Conservation (phyloP, 2,329 filamentous ascomycete species). For the Xylariaceae sp. region DNA sequence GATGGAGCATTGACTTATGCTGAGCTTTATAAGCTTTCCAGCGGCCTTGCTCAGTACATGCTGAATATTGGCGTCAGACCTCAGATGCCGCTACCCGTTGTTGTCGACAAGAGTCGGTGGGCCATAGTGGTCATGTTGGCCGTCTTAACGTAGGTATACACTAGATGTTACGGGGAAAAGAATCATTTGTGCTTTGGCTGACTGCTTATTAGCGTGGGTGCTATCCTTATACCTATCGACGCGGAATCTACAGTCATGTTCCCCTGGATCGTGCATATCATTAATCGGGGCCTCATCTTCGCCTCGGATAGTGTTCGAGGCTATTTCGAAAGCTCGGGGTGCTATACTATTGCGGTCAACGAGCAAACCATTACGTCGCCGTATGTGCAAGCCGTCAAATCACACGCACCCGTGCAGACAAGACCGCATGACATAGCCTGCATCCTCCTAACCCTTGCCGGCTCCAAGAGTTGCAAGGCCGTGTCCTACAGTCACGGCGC, state of each 20-base stretch:
- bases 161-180: slow-evolving; percentile 39
- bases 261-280: slow-evolving; percentile 50
- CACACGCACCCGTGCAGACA: slow-evolving; percentile 42
- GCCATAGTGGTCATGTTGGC: slow-evolving; percentile 75
- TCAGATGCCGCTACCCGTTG: slow-evolving; percentile 63
- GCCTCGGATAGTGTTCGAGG: slow-evolving; percentile 51
- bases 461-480: slow-evolving; percentile 63
- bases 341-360: slow-evolving; percentile 51
- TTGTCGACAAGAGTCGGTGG: slow-evolving; percentile 73
- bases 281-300: slow-evolving; percentile 53
- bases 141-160: slow-evolving; percentile 66
- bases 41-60: slow-evolving; percentile 40
- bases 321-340: slow-evolving; percentile 49
- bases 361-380: slow-evolving; percentile 49
- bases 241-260: slow-evolving; percentile 51
- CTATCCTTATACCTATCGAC: slow-evolving; percentile 58
- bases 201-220: slow-evolving; percentile 48
- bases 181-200: background rate
- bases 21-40: slow-evolving; percentile 39
- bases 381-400: slow-evolving; percentile 38
- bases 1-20: slow-evolving; percentile 43
- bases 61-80: slow-evolving; percentile 38
- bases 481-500: slow-evolving; percentile 68
- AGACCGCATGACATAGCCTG: slow-evolving; percentile 61
- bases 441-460: slow-evolving; percentile 65